A percentile compares a stretch with the other conserved stretches of the same genome.
Conservation (phyloP, 352 stramenopile species). For the Phytophthora sp. region DNA sequence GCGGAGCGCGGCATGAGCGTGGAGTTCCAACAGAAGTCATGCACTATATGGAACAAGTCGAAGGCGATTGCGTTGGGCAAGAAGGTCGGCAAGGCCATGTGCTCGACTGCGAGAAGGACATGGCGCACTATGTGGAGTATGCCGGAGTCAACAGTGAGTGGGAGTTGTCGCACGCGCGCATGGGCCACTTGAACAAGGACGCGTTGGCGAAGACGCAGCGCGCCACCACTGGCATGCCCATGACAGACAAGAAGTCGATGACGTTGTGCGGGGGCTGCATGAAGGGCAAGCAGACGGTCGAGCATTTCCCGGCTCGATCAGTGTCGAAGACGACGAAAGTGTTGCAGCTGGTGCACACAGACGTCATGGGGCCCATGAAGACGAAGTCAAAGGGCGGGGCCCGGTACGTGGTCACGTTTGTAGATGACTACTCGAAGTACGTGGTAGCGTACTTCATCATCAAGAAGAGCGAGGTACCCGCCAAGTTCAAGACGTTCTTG, state of each 20-base stretch:
- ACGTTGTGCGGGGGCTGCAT: constrained; percentile 24
- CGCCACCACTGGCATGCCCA: constrained; percentile 7
- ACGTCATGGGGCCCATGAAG: constrained; percentile 20
- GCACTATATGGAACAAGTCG: constrained; percentile 6
- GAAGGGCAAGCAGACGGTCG: too few relatives aligned
- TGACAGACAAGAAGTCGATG: neutral
- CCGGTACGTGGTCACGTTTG: constrained; percentile 6
- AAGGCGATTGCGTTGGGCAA: constrained; percentile 12
- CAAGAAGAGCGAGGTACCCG: too few relatives aligned
- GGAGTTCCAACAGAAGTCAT: constrained; percentile 10
- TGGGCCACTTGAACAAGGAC: constrained; percentile 15
- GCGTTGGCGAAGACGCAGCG: constrained; percentile 1
- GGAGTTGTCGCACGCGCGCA: constrained; percentile 27
- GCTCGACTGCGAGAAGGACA: constrained; percentile 14
- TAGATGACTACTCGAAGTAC: too few relatives aligned
- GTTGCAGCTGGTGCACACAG: constrained; percentile 4
- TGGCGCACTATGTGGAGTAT: constrained; percentile 14
- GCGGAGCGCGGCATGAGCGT: constrained; percentile 3
- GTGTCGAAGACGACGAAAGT: too few relatives aligned
- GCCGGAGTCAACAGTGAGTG: constrained; percentile 1
- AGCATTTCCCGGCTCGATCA: too few relatives aligned
- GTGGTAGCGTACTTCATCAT: too few relatives aligned
- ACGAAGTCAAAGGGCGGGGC: constrained; percentile 12
- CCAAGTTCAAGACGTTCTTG: too few relatives aligned
- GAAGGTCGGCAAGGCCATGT: constrained; percentile 17